These are phyloP conservation scores for Haberlea rhodopensis DNA, from an alignment of 257 asterid genomes.

Conservation along the genomic window DNA sequence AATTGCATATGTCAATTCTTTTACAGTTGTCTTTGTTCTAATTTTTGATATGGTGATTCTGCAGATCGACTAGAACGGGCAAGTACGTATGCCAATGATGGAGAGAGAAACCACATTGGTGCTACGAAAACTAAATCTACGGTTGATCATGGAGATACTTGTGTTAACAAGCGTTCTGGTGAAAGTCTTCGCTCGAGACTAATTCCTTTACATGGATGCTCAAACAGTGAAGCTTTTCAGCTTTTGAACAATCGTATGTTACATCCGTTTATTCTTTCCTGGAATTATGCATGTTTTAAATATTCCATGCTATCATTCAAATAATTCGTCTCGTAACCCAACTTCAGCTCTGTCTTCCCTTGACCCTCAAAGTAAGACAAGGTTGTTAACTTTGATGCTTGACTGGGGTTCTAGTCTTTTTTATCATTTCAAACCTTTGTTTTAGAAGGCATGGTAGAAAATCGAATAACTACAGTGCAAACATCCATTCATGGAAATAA, in stretches of 20 bases:
- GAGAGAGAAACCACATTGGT: constrained; percentile 55
- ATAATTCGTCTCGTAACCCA: no score
- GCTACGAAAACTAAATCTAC: constrained; percentile 44
- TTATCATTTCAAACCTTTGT: no score
- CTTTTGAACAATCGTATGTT: constrained; percentile 70
- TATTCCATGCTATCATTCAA: constrained; percentile 10
- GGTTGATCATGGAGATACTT: constrained; percentile 54
- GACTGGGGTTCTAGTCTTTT: no score
- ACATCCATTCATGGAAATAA: constrained; percentile 14
- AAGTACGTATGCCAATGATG: constrained; percentile 57
- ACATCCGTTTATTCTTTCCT: constrained; percentile 9
- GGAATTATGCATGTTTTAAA: constrained; percentile 20
- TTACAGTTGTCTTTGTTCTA: constrained; percentile 11
- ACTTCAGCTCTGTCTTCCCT: neutral
- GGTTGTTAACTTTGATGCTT: no score
- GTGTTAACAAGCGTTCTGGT: constrained; percentile 40
- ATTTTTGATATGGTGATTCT: constrained; percentile 26
- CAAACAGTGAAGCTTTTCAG: constrained; percentile 68
- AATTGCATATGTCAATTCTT: constrained; percentile 9
- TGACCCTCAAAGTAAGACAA: constrained; percentile 4
- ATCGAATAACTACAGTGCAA: neutral
- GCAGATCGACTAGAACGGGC: constrained; percentile 76
- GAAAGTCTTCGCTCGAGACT: constrained; percentile 45
- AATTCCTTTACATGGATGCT: constrained; percentile 67
- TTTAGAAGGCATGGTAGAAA: no score